Conservation (phyloP, 2,329 filamentous ascomycete species). For the Oidium heveae region DNA sequence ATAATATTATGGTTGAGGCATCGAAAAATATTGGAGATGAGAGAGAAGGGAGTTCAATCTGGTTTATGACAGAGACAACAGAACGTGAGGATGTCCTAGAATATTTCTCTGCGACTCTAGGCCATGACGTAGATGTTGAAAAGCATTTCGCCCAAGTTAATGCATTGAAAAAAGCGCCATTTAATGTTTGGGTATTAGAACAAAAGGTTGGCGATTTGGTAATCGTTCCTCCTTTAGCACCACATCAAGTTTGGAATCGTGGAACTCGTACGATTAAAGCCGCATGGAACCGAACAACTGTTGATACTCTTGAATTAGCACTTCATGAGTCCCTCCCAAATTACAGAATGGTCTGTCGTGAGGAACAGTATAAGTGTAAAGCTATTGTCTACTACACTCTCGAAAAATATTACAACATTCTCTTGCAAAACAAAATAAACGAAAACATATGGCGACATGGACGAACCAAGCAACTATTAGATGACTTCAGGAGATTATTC, state of each 20-base stretch:
- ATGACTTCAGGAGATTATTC: constrained; percentile 65
- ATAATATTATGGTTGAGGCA: constrained; percentile 95
- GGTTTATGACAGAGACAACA: constrained; percentile 97
- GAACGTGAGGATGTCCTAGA: constrained; percentile 77
- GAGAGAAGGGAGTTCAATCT: constrained; percentile 70
- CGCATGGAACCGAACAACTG: constrained; percentile 89
- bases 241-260: constrained; percentile 95
- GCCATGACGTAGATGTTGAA: constrained; percentile 91
- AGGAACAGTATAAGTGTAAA: constrained; percentile 98
- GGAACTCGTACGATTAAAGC: constrained; percentile 93
- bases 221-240: constrained; percentile 71
- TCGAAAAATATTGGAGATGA: constrained; percentile 50
- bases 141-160: constrained; percentile 91
- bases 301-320: constrained; percentile 71
- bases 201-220: constrained; percentile 83
- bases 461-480: constrained; percentile 41
- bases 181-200: constrained; percentile 79
- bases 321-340: constrained; percentile 70
- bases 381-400: constrained; percentile 79
- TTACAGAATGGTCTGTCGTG: constrained; percentile 73
- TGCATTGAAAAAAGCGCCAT: constrained; percentile 84
- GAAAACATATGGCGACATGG: constrained; percentile 18
- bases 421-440: constrained; percentile 22
- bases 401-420: constrained; percentile 47
- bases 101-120: constrained; percentile 78